Conservation (phyloP, 441 rosid genomes). For the Hura crepitans region DNA sequence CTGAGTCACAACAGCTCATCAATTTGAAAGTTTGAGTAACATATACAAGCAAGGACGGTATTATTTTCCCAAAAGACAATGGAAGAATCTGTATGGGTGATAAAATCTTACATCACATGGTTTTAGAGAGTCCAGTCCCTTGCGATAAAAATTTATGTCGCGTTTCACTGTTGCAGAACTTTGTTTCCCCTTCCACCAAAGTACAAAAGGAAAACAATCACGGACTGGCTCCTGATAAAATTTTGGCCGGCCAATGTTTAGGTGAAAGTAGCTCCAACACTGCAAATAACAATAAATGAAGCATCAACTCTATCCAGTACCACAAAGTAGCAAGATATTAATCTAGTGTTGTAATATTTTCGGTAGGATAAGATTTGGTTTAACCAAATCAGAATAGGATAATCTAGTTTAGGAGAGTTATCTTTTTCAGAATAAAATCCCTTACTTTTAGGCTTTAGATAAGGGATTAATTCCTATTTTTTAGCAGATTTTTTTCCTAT, state of each 20-base stretch:
- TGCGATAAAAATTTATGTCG: slow-evolving; percentile 53
- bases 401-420: no score
- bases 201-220: slow-evolving; percentile 58
- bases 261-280: slow-evolving; percentile 84
- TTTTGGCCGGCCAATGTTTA: slow-evolving; percentile 61
- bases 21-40: not conserved
- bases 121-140: slow-evolving; percentile 57
- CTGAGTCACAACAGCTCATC: slow-evolving; percentile 26
- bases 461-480: no score
- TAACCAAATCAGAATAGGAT: no score
- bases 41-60: not conserved
- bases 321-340: no score
- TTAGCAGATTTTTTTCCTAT: no score
- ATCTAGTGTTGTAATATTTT: no score
- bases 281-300: slow-evolving; percentile 26
- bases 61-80: not conserved
- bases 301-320: no score
- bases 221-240: slow-evolving; percentile 37
- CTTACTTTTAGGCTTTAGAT: no score
- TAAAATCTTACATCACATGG: slow-evolving; percentile 40
- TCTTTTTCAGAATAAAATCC: no score
- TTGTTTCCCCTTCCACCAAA: slow-evolving; percentile 72
- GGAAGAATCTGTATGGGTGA: not conserved
- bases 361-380: no score
- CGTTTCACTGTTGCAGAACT: slow-evolving; percentile 56